These are phyloP conservation scores for Piper longum DNA, from an alignment of 164 flowering plant species.

Conservation along the genomic window DNA sequence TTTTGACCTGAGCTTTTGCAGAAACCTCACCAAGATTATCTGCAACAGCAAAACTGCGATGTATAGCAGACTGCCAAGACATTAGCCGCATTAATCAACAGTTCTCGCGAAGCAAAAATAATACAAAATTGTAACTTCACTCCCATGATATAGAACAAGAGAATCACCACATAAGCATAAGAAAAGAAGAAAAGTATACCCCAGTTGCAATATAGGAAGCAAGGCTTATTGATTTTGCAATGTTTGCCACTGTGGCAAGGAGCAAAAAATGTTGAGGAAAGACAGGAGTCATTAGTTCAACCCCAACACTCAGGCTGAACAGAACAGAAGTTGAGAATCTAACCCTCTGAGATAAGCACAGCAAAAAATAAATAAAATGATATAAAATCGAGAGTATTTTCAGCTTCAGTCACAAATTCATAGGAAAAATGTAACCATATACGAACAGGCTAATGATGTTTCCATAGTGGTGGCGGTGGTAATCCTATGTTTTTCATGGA, in stretches of 20 bases:
- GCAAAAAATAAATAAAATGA: not conserved
- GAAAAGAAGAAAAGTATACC: conserved; percentile 22
- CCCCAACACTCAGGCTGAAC: conserved; percentile 77
- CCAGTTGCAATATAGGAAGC: conserved; percentile 77
- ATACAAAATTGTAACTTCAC: not conserved
- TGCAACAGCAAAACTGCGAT: conserved; percentile 79
- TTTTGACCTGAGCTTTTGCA: conserved; percentile 81
- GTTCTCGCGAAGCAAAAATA: not conserved
- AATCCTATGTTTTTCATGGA: too few relatives aligned
- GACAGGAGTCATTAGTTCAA: conserved; percentile 80
- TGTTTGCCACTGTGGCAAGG: conserved; percentile 78
- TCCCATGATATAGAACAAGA: not conserved
- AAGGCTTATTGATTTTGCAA: conserved; percentile 82
- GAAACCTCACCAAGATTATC: conserved; percentile 95
- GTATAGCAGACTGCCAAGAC: conserved; percentile 62
- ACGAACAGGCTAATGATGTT: not conserved
- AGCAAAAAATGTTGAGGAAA: conserved; percentile 74
- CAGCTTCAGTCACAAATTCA: not conserved
- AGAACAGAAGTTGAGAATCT: conserved; percentile 73
- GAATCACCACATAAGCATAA: not conserved
- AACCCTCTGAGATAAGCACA: conserved; percentile 47
- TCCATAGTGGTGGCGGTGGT: too few relatives aligned
- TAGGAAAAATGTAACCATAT: not conserved
- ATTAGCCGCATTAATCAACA: not conserved
- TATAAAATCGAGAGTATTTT: conserved; percentile 1